Conservation (phyloP, 352 stramenopile species). For the Globisporangium carolinianum region DNA sequence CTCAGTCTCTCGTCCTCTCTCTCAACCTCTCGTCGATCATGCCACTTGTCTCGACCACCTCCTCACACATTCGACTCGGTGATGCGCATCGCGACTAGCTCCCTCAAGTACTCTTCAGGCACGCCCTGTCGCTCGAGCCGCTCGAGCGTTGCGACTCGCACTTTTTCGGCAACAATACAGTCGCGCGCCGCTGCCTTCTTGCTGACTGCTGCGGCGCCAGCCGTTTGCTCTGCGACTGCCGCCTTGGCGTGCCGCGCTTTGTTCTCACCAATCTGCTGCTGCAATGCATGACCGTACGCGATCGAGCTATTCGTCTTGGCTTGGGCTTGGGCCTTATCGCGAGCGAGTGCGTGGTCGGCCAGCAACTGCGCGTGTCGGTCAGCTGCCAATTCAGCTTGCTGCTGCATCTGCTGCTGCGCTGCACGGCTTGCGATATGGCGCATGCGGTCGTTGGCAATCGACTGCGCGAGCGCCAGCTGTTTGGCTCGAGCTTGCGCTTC, state of each 20-base stretch:
- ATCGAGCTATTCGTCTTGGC: slow-evolving; percentile 15
- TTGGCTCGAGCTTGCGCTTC: slow-evolving; percentile 42
- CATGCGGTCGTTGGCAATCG: slow-evolving; percentile 47
- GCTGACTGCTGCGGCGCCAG: slow-evolving; percentile 56
- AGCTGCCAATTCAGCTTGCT: slow-evolving; percentile 32
- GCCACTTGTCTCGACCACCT: neutral
- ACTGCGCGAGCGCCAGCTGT: slow-evolving; percentile 34
- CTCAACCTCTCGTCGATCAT: neutral
- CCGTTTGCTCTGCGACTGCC: slow-evolving; percentile 43
- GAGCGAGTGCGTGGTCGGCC: slow-evolving; percentile 36
- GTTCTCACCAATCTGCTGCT: slow-evolving; percentile 59
- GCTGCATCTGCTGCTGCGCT: slow-evolving; percentile 32
- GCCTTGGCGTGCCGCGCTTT: slow-evolving; percentile 38
- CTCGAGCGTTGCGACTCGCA: slow-evolving; percentile 50
- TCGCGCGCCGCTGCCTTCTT: slow-evolving; percentile 73
- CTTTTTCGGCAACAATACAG: slow-evolving; percentile 71
- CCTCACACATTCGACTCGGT: slow-evolving; percentile 52
- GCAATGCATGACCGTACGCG: slow-evolving; percentile 28
- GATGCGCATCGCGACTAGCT: slow-evolving; percentile 57
- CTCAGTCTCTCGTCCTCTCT: neutral
- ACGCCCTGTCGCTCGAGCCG: slow-evolving; percentile 59
- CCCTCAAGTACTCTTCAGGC: slow-evolving; percentile 57
- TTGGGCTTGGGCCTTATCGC: no score
- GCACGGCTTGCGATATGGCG: slow-evolving; percentile 45
- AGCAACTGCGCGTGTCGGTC: slow-evolving; percentile 33